phyloP scores from a whole-genome alignment of 805 yeast genomes.

The Tanozyma kutaoensis region DNA sequence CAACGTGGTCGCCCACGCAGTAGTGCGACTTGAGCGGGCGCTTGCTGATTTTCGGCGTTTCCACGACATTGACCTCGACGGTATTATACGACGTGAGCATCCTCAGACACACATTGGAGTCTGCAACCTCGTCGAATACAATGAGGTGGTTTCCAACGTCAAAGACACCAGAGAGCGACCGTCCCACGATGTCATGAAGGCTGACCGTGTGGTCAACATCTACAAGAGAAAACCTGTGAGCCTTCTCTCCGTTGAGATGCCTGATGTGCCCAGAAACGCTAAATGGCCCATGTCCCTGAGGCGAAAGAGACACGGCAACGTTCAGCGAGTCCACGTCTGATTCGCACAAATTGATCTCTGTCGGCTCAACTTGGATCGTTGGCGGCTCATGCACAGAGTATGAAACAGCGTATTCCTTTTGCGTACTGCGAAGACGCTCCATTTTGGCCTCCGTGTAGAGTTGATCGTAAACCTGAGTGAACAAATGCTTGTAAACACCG shows the following conservation, averaged over 20 bases:
- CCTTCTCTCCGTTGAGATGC: slow-evolving; percentile 46
- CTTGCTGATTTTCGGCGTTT: slow-evolving; percentile 55
- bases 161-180: slow-evolving; percentile 32
- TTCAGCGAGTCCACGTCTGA: slow-evolving; percentile 11
- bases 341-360: slow-evolving; percentile 33
- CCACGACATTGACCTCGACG: slow-evolving; percentile 51
- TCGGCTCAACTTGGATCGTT: slow-evolving; percentile 33
- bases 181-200: slow-evolving; percentile 3
- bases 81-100: slow-evolving; percentile 20
- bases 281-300: slow-evolving; percentile 53
- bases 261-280: slow-evolving; percentile 40
- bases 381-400: slow-evolving; percentile 53
- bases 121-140: slow-evolving; percentile 43
- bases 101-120: slow-evolving; percentile 56
- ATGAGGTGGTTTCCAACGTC: slow-evolving; percentile 62
- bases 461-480: slow-evolving; percentile 54
- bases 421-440: slow-evolving; percentile 1
- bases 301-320: slow-evolving; percentile 34
- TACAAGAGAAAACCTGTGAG: slow-evolving; percentile 31
- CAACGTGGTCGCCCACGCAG: slow-evolving; percentile 88
- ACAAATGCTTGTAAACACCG: slow-evolving; percentile 51
- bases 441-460: slow-evolving; percentile 33
- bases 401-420: slow-evolving; percentile 7
- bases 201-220: slow-evolving; percentile 21
- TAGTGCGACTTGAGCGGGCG: slow-evolving; percentile 24